Percentiles rank a stretch among this genome's conserved stretches.
These are phyloP conservation scores for Penicillium goetzii DNA, from an alignment of 495 filamentous ascomycete genomes.

Conservation along the genomic window DNA sequence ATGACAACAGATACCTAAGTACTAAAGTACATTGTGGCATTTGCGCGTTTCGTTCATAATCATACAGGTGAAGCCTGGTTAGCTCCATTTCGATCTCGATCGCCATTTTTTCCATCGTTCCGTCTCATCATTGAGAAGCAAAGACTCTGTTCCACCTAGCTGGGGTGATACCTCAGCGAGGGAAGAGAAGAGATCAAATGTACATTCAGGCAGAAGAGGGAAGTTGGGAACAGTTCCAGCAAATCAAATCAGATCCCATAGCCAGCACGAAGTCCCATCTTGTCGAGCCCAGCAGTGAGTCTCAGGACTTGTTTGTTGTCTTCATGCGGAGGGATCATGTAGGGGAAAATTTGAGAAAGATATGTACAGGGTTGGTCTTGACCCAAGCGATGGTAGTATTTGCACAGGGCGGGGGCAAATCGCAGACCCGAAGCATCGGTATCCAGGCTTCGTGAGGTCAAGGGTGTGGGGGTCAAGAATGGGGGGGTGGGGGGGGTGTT, in stretches of 20 bases:
- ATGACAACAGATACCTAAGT: not conserved
- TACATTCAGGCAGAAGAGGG: conserved; percentile 14
- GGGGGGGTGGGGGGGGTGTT: not conserved
- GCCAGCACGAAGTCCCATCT: not conserved
- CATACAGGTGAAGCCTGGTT: conserved; percentile 42
- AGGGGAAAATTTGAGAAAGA: not conserved
- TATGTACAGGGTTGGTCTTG: conserved; percentile 13
- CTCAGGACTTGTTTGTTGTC: not conserved
- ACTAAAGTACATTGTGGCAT: conserved; percentile 31
- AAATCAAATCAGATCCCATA: conserved; percentile 16
- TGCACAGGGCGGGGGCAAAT: not conserved
- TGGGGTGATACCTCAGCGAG: not conserved
- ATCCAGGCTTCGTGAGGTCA: not conserved
- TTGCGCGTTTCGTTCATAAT: conserved; percentile 52
- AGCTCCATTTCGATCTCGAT: conserved; percentile 30
- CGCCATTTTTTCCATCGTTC: conserved; percentile 20
- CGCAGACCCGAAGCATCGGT: not conserved
- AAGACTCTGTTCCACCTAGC: conserved; percentile 3
- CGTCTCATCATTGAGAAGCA: conserved; percentile 18
- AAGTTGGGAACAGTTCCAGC: conserved; percentile 17
- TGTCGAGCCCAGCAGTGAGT: not conserved
- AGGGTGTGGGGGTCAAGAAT: conserved; percentile 12
- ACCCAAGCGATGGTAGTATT: not conserved
- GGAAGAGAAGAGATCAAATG: conserved; percentile 6
- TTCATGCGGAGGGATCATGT: not conserved